Conservation (phyloP, 148 eudicot genomes). For the Arbutus unedo region DNA sequence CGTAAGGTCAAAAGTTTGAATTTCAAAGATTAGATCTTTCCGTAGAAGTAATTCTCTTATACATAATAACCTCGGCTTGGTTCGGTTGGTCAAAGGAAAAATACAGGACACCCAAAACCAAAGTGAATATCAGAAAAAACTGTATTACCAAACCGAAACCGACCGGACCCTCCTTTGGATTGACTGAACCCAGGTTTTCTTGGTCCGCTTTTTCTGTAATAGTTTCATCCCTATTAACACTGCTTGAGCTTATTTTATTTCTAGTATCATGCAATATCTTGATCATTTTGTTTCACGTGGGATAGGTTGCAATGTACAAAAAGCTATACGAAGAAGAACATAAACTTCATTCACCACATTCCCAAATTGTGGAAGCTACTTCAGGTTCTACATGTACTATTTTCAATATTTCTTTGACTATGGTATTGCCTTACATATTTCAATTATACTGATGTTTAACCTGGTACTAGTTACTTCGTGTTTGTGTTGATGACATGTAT, state of each 20-base stretch:
- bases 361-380: slow-evolving; percentile 33
- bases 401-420: background rate
- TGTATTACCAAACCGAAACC: no score
- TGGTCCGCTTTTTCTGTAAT: no score
- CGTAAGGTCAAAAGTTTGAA: no score
- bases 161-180: no score
- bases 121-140: no score
- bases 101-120: no score
- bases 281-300: background rate
- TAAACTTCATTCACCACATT: slow-evolving; percentile 43
- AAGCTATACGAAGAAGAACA: slow-evolving; percentile 85
- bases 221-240: background rate
- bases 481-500: background rate
- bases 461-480: background rate
- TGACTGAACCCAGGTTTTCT: no score
- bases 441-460: background rate
- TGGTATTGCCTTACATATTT: background rate
- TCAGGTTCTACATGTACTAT: slow-evolving; percentile 27
- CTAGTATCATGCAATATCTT: background rate
- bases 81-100: no score
- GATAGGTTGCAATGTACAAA: slow-evolving; percentile 81
- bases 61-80: no score
- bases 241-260: background rate
- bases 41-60: no score
- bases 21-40: no score